Evolutionary conservation across 1,139 yeast species (phyloP).

Genomic region (Ogataea hybrid): DNA sequence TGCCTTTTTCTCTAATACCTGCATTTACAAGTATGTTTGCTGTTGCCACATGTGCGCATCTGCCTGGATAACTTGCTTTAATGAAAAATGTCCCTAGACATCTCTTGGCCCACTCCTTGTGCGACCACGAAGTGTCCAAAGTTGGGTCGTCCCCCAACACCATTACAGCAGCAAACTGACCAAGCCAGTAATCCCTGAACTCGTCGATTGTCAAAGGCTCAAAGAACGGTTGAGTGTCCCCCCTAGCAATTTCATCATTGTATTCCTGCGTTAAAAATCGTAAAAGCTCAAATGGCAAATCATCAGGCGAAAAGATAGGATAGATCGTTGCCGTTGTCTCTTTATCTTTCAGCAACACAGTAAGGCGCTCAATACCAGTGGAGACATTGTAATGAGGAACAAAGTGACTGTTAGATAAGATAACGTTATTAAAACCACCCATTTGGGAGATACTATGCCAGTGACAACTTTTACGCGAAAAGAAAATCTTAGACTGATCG

Average conservation of each 20-base stretch:
- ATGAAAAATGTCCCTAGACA: conserved; percentile 83
- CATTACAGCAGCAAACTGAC: conserved; percentile 83
- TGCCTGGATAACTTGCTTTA: conserved; percentile 88
- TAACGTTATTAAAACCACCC: conserved; percentile 33
- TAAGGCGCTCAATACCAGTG: conserved; percentile 35
- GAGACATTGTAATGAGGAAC: conserved; percentile 29
- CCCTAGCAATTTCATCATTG: conserved; percentile 88
- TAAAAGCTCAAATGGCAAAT: conserved; percentile 71
- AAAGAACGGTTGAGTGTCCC: conserved; percentile 83
- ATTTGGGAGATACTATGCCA: conserved; percentile 17
- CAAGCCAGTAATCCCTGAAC: conserved; percentile 84
- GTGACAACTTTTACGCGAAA: conserved; percentile 12
- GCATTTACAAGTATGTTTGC: conserved; percentile 89
- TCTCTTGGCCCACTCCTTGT: conserved; percentile 82
- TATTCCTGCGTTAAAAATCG: conserved; percentile 87
- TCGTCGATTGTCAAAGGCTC: conserved; percentile 72
- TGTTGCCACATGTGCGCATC: conserved; percentile 91
- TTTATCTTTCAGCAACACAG: conserved; percentile 81
- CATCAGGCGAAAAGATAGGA: conserved; percentile 65
- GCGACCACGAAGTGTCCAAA: conserved; percentile 42
- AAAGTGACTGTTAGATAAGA: conserved; percentile 29
- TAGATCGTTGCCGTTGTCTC: conserved; percentile 91
- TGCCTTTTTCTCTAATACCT: conserved; percentile 90
- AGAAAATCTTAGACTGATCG: conserved; percentile 1
- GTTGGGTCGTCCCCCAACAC: conserved; percentile 70